Conservation (phyloP, 495 filamentous ascomycete genomes). For the Pseudoneurospora amorphoporcata region DNA sequence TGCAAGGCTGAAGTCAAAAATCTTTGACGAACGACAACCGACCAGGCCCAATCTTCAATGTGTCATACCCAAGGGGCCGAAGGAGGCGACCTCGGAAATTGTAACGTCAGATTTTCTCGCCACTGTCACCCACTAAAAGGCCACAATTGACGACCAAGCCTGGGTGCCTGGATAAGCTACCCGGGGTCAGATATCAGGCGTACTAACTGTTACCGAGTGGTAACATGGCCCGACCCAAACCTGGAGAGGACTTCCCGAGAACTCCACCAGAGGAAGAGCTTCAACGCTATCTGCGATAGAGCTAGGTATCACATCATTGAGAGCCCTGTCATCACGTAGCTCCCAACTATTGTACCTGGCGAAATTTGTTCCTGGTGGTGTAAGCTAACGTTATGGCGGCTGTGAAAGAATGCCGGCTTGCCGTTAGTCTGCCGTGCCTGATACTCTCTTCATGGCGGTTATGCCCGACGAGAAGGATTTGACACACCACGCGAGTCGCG, state of each 20-base stretch:
- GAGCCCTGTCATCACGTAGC: background rate
- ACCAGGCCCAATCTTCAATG: background rate
- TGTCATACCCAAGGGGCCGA: background rate
- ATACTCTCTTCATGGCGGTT: background rate
- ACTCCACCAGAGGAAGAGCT: background rate
- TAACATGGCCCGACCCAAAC: background rate
- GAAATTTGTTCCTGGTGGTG: background rate
- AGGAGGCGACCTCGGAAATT: background rate
- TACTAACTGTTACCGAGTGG: background rate
- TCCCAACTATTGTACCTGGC: background rate
- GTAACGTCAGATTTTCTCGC: background rate
- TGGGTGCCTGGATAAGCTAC: background rate
- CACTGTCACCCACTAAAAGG: background rate
- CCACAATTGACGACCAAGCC: background rate
- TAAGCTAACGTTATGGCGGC: background rate
- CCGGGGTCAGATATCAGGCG: background rate
- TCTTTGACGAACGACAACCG: background rate
- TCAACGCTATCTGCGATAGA: background rate
- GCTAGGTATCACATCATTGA: background rate
- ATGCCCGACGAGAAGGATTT: background rate
- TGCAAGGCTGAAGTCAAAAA: background rate
- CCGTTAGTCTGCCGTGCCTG: background rate
- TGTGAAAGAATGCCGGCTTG: background rate
- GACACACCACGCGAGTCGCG: background rate
- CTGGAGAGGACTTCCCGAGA: background rate